Percentiles rank a stretch among this genome's conserved stretches.
These are phyloP conservation scores for Boletus patriciae DNA, from an alignment of 768 basidiomycete species.

Conservation along the genomic window DNA sequence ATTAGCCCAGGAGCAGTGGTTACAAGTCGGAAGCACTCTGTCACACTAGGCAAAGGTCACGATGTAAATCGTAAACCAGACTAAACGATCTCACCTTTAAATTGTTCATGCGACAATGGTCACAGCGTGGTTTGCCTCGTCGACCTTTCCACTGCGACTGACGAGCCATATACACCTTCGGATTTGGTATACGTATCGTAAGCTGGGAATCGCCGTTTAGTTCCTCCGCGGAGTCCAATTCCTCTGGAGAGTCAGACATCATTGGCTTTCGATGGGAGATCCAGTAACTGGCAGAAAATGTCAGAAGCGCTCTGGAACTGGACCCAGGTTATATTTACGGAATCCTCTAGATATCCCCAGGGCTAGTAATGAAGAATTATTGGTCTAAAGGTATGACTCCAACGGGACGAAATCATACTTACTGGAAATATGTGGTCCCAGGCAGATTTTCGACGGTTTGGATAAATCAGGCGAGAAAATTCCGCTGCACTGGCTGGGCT, in stretches of 20 bases:
- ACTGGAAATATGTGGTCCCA: conserved; percentile 12
- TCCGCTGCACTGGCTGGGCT: conserved; percentile 4
- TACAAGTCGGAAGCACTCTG: conserved; percentile 67
- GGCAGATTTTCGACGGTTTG: conserved; percentile 8
- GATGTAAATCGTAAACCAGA: conserved; percentile 4
- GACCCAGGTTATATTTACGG: conserved; percentile 7
- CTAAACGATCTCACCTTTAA: conserved; percentile 53
- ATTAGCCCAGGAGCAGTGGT: conserved; percentile 66
- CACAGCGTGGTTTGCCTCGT: conserved; percentile 72
- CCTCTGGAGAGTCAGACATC: conserved; percentile 41
- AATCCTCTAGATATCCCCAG: background rate
- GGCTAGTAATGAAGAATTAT: conserved; percentile 9
- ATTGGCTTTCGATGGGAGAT: conserved; percentile 11
- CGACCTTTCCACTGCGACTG: conserved; percentile 76
- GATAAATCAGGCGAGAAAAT: conserved; percentile 14
- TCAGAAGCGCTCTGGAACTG: conserved; percentile 1
- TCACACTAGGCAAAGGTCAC: conserved; percentile 52
- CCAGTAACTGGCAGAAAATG: conserved; percentile 20
- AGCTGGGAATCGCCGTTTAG: conserved; percentile 51
- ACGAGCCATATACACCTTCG: conserved; percentile 64
- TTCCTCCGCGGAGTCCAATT: conserved; percentile 40
- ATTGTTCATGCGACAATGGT: conserved; percentile 70
- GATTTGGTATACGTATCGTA: conserved; percentile 66
- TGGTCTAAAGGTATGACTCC: conserved; percentile 7
- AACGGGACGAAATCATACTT: conserved; percentile 12